Evolutionary conservation across 225 moss, liverwort and hornwort genomes (phyloP).

Genomic region (Takakia lepidozioides): DNA sequence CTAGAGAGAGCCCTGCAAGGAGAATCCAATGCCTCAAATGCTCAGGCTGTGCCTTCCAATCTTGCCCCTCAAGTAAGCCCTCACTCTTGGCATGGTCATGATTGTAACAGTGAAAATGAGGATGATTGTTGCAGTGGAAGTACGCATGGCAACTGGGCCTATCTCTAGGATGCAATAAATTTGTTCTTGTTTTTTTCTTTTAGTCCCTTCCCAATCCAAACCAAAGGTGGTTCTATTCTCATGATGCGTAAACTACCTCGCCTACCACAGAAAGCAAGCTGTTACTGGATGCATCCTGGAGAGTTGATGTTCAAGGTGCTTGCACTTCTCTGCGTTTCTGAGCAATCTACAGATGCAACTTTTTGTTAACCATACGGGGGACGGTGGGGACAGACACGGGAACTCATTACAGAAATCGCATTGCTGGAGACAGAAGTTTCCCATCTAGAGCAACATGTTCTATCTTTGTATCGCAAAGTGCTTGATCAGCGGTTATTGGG

Average conservation of each 20-base stretch:
- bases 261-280: too few relatives aligned
- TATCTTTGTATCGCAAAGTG: slow-evolving; percentile 72
- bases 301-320: too few relatives aligned
- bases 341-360: too few relatives aligned
- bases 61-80: slow-evolving; percentile 42
- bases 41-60: slow-evolving; percentile 13
- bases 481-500: slow-evolving; percentile 50
- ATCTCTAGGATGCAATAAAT: neutral
- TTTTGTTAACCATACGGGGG: neutral
- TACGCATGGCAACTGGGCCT: too few relatives aligned
- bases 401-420: slow-evolving; percentile 71
- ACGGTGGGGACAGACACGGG: slow-evolving; percentile 46
- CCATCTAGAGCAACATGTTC: slow-evolving; percentile 79
- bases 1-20: slow-evolving; percentile 62
- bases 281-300: too few relatives aligned
- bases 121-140: too few relatives aligned
- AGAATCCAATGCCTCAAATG: slow-evolving; percentile 4
- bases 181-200: neutral
- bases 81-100: too few relatives aligned
- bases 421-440: slow-evolving; percentile 79
- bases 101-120: too few relatives aligned
- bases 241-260: too few relatives aligned
- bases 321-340: too few relatives aligned
- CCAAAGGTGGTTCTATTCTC: neutral
- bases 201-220: too few relatives aligned